Conservation (phyloP, 805 yeast genomes). For the Kodamaea sagamina region DNA sequence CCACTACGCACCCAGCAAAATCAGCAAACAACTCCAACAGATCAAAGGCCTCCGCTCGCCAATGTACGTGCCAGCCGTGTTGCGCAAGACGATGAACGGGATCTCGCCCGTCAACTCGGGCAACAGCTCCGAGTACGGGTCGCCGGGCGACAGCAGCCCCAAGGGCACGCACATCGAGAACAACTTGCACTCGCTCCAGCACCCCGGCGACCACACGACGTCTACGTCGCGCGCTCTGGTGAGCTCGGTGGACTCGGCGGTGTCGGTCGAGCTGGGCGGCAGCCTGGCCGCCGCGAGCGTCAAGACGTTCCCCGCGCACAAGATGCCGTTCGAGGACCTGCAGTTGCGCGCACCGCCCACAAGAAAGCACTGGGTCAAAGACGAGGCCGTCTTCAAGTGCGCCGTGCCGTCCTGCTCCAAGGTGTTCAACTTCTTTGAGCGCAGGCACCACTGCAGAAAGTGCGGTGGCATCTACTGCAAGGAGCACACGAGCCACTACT, state of each 20-base stretch:
- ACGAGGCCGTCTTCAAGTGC: constrained; percentile 62
- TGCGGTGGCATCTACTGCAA: constrained; percentile 83
- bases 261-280: constrained; percentile 28
- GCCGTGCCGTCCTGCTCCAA: constrained; percentile 56
- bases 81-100: constrained; percentile 45
- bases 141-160: constrained; percentile 11
- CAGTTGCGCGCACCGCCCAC: constrained; percentile 48
- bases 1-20: background rate
- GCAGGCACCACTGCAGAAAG: constrained; percentile 81
- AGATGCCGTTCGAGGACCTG: constrained; percentile 18
- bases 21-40: constrained; percentile 46
- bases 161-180: constrained; percentile 8
- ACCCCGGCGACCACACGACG: constrained; percentile 5
- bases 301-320: constrained; percentile 23
- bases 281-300: constrained; percentile 6
- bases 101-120: constrained; percentile 8
- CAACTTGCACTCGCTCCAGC: constrained; percentile 10
- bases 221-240: constrained; percentile 27
- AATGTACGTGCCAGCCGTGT: constrained; percentile 86
- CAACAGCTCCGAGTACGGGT: constrained; percentile 4
- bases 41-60: constrained; percentile 83
- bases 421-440: constrained; percentile 72
- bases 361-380: constrained; percentile 72
- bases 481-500: constrained; percentile 59
- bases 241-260: constrained; percentile 34